These are phyloP conservation scores for Herpetomonas samuelpessoai DNA, from an alignment of 208 protist species.

Conservation along the genomic window DNA sequence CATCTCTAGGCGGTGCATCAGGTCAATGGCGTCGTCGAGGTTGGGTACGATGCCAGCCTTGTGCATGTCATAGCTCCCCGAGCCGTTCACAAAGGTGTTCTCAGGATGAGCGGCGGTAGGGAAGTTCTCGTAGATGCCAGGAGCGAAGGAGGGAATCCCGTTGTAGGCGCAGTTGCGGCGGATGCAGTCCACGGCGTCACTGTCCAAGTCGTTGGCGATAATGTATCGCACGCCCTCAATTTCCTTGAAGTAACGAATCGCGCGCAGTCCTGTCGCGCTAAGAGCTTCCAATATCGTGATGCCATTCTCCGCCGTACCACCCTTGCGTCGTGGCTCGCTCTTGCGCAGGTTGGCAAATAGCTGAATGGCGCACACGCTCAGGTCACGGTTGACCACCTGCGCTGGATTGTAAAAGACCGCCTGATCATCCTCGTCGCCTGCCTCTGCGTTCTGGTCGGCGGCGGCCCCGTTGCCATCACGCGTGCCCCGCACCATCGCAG, in stretches of 20 bases:
- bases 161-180: constrained; percentile 96
- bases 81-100: constrained; percentile 3
- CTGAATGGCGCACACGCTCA: constrained; percentile 94
- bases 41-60: constrained; percentile 82
- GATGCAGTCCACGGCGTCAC: constrained; percentile 95
- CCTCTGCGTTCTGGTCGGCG: background rate
- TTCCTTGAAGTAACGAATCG: constrained; percentile 98
- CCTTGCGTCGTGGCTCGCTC: constrained; percentile 51
- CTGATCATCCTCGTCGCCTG: constrained; percentile 47
- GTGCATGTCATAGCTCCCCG: constrained; percentile 4
- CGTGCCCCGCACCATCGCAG: constrained; percentile 24
- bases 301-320: constrained; percentile 53
- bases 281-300: constrained; percentile 98
- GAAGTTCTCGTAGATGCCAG: constrained; percentile 82
- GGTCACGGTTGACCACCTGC: constrained; percentile 98
- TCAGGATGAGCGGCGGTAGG: constrained; percentile 36
- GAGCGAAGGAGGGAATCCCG: constrained; percentile 53
- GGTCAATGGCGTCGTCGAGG: constrained; percentile 90
- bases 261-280: constrained; percentile 96
- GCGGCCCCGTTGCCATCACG: background rate
- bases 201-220: constrained; percentile 98
- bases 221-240: constrained; percentile 94
- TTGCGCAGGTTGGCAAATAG: constrained; percentile 65
- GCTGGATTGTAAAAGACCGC: constrained; percentile 98
- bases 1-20: constrained; percentile 85